Evolutionary conservation across 202 grass and related monocot genomes (phyloP), one percentile per base, ranked within the genome.

Genomic region (Eragrostis tef): DNA sequence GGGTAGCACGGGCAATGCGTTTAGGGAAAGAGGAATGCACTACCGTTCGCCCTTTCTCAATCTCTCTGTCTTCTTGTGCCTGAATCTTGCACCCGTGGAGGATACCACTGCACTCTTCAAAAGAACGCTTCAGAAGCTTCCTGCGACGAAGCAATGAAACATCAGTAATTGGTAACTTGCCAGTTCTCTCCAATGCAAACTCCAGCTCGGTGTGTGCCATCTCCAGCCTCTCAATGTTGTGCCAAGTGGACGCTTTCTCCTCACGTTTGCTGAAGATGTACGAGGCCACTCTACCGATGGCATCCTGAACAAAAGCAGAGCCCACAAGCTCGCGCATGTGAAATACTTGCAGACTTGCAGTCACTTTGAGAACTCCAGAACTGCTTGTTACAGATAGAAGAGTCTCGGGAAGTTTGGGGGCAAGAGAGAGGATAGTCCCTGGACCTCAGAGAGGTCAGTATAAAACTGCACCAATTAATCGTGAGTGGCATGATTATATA

Each of bases 141-240:
- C 51, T 57, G 8, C 21, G 19, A 9, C 6, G 71, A 57, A 74
- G 71, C 29, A 74, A 42, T 12, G 52, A 58, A 7, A 11, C n/a
- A 13, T 74, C 51, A 0, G 2, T 74, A 17, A 74, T 74, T 3
- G 71, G 71, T 19, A 74, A 24, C 5, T 58, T 74, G 3, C 7
- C 5, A 0, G 71, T 43, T 58, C 19, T 74, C 31, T 74, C 52
- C 1, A 74, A 11, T 0, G 31, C 52, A 34, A 43, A n/a, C 6
- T 58, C 71, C 71, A 74, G 4, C 19, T 74, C 19, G 11, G 19
- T 9, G 34, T 74, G 71, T 56, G 71, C 60, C 60, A 39, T 39
- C 5, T 39, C 34, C 34, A 39, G 34, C 5, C 34, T 39, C 34
- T 39, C 34, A 65, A 43, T 67, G 17, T 3, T 42, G 36, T 43